Evolutionary conservation across 768 basidiomycete species (phyloP), one percentile per base, ranked within the genome.

Genomic region (Suillus americanus): DNA sequence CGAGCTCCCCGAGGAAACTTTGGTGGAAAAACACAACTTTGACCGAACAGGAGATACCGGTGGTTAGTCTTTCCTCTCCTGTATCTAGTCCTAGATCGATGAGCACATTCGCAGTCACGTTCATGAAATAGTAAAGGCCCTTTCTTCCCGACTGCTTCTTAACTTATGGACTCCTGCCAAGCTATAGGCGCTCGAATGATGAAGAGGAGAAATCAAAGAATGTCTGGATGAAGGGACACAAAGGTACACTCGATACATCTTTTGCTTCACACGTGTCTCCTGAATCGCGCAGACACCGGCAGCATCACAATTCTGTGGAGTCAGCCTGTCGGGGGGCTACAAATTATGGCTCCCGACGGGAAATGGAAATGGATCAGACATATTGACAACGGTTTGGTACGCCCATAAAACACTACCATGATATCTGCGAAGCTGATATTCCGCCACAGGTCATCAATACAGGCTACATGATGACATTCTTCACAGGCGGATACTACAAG

Each of bases 161-260:
- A 28, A 30, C 9, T 62, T 28, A 37, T 25, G 9, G 9, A 37
- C n/a, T 35, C n/a, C 7, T 6, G 25, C 16, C 3, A 46, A 79
- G 78, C 62, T 74, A 75, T 61, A 78, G 76, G 9, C 74, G 75
- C 33, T 66, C 74, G 1, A 64, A 64, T 20, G 51, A 57, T 3
- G 64, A 66, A 20, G 63, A 60, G 53, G 33, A 63, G 33, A 66
- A 60, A 18, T 46, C 54, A 13, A 25, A 56, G 18, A 55, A 64
- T 46, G 73, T 79, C 14, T 79, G 78, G 78, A 68, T 79, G 62
- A 79, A 79, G 60, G 78, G 78, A 5, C 78, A 79, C 61, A 76
- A 72, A 16, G 78, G 78, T 78, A 56, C 59, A 53, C 35, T 43
- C 9, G 1, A 28, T 48, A 12, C 53, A 13, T 28, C 16, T 20